Percentiles rank a stretch among this genome's conserved stretches.
phyloP scores from a whole-genome alignment of 208 protist genomes.

The Leishmania tropica region DNA sequence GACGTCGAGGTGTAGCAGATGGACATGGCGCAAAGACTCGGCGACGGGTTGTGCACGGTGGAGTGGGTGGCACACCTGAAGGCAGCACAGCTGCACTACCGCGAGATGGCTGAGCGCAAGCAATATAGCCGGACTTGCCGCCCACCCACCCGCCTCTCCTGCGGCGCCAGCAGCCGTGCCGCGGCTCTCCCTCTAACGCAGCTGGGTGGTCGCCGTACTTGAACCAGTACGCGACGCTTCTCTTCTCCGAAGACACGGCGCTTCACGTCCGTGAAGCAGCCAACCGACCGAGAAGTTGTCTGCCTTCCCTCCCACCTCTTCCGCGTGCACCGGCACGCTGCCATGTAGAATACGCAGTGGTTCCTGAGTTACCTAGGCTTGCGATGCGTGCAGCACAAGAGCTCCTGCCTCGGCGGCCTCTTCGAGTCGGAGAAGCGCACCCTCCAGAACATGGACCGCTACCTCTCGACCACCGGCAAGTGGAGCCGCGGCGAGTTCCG shows the following conservation, averaged over 20 bases:
- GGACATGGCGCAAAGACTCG: constrained; percentile 23
- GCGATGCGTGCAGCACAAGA: constrained; percentile 26
- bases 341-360: constrained; percentile 44
- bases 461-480: constrained; percentile 25
- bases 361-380: constrained; percentile 23
- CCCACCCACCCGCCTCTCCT: neutral
- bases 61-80: constrained; percentile 39
- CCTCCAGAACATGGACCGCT: constrained; percentile 24
- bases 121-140: neutral
- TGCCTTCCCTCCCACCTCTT: constrained; percentile 30
- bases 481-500: constrained; percentile 33
- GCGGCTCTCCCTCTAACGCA: constrained; percentile 5
- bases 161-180: neutral
- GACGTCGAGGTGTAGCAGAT: neutral
- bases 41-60: constrained; percentile 26
- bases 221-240: constrained; percentile 22
- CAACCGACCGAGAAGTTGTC: constrained; percentile 27
- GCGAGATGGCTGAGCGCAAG: constrained; percentile 9
- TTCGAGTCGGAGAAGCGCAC: constrained; percentile 10
- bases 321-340: constrained; percentile 16
- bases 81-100: constrained; percentile 25
- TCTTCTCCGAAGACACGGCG: constrained; percentile 26
- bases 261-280: constrained; percentile 19
- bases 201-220: constrained; percentile 23
- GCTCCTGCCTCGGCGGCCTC: constrained; percentile 16